phyloP scores from a whole-genome alignment of 805 yeast genomes.

The Hanseniaspora lindneri region DNA sequence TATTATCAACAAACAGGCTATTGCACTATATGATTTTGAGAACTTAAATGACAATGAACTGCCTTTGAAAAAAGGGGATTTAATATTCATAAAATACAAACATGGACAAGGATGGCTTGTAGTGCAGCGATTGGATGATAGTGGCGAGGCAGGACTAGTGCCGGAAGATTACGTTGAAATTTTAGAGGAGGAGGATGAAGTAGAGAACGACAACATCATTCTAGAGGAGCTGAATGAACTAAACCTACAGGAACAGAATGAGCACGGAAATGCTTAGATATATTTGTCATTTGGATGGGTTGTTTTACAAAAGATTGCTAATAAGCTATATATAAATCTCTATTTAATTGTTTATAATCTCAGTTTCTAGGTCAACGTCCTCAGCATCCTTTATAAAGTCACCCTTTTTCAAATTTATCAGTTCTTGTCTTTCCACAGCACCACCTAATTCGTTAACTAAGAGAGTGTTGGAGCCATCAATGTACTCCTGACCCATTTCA shows the following conservation, averaged over 20 bases:
- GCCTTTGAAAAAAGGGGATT: conserved; percentile 63
- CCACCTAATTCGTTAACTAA: conserved; percentile 49
- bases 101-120: conserved; percentile 99
- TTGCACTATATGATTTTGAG: conserved; percentile 76
- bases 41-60: conserved; percentile 95
- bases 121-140: conserved; percentile 43
- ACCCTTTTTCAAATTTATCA: conserved; percentile 27
- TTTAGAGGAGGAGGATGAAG: conserved; percentile 19
- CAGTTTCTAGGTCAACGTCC: conserved; percentile 26
- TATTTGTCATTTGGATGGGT: too few species aligned
- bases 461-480: conserved; percentile 49
- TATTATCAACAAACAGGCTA: conserved; percentile 47
- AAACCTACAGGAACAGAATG: not conserved
- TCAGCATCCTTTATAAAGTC: conserved; percentile 33
- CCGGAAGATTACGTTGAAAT: conserved; percentile 87
- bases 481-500: conserved; percentile 17
- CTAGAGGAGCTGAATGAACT: conserved; percentile 18
- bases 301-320: too few species aligned
- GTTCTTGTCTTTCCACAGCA: conserved; percentile 31
- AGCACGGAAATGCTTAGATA: too few species aligned
- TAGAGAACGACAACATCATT: conserved; percentile 13
- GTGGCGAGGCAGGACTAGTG: conserved; percentile 61
- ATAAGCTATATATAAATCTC: too few species aligned
- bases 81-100: conserved; percentile 71
- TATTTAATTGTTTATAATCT: conserved; percentile 5